phyloP scores from a whole-genome alignment of 495 filamentous ascomycete species.

The Daldinia childiae region DNA sequence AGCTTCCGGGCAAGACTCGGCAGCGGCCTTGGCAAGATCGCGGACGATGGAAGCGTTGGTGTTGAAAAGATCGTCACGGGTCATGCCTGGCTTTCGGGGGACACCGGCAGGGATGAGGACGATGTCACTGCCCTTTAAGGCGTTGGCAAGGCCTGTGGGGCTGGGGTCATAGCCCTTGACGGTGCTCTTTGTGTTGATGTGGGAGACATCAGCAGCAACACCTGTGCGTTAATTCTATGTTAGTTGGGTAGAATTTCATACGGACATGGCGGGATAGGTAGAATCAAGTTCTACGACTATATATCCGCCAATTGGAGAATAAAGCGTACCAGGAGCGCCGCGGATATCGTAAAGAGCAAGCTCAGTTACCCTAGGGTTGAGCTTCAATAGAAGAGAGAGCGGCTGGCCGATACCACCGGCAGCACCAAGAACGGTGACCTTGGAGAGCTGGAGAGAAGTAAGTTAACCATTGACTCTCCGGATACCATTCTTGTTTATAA shows the following conservation, averaged over 20 bases:
- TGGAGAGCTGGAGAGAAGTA: constrained; percentile 74
- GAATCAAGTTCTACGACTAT: background rate
- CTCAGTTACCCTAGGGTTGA: constrained; percentile 90
- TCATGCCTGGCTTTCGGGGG: constrained; percentile 99
- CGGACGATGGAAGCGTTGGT: constrained; percentile 99
- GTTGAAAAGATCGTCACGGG: constrained; percentile 99
- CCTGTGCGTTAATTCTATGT: constrained; percentile 59
- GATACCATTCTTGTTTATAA: constrained; percentile 29
- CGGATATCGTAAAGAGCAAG: constrained; percentile 98
- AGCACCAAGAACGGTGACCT: constrained; percentile 96
- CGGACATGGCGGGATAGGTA: background rate
- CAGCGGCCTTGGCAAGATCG: constrained; percentile 95
- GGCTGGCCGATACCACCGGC: constrained; percentile 98
- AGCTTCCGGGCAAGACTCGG: constrained; percentile 87
- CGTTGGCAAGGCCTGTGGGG: constrained; percentile 74
- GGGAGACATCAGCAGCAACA: constrained; percentile 96
- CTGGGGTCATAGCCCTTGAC: constrained; percentile 89
- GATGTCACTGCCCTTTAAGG: constrained; percentile 86
- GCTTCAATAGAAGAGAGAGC: constrained; percentile 95
- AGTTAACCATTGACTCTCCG: constrained; percentile 31
- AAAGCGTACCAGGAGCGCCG: constrained; percentile 82
- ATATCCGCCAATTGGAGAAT: constrained; percentile 9
- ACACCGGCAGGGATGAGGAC: constrained; percentile 98
- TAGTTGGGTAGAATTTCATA: constrained; percentile 13
- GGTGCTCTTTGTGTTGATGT: constrained; percentile 98